These are phyloP conservation scores for Pyrus betulifolia DNA, from an alignment of 306 rosid genomes.

Conservation along the genomic window DNA sequence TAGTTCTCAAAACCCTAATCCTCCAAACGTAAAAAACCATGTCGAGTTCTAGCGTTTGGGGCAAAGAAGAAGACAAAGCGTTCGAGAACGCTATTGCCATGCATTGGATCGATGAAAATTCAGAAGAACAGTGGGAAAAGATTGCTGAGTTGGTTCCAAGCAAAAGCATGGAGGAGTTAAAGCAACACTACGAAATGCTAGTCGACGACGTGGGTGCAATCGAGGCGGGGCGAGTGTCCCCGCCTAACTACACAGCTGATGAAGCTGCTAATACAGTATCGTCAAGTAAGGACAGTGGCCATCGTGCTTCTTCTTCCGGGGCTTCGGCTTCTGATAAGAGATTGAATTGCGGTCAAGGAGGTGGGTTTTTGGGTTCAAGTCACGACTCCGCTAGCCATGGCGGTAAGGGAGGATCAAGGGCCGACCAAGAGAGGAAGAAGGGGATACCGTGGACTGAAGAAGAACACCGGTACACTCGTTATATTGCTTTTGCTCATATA, in stretches of 20 bases:
- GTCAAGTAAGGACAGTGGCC: slow-evolving; percentile 38
- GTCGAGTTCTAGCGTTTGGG: slow-evolving; percentile 69
- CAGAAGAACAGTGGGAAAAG: slow-evolving; percentile 75
- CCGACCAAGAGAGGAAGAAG: slow-evolving; percentile 89
- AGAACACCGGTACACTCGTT: slow-evolving; percentile 66
- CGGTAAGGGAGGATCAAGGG: slow-evolving; percentile 76
- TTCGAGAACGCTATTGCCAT: slow-evolving; percentile 85
- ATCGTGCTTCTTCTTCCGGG: slow-evolving; percentile 39
- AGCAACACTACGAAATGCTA: slow-evolving; percentile 60
- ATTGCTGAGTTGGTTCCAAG: slow-evolving; percentile 62
- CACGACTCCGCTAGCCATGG: slow-evolving; percentile 51
- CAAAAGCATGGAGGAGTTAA: slow-evolving; percentile 68
- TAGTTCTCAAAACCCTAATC: background rate
- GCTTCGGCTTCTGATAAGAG: slow-evolving; percentile 56
- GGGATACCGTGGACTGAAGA: slow-evolving; percentile 99
- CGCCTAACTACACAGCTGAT: slow-evolving; percentile 53
- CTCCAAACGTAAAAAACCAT: slow-evolving; percentile 28
- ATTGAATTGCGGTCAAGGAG: slow-evolving; percentile 50
- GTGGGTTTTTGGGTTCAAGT: slow-evolving; percentile 60
- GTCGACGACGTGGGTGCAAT: slow-evolving; percentile 75
- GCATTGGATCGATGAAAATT: slow-evolving; percentile 62
- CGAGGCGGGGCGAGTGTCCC: slow-evolving; percentile 61
- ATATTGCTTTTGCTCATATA: background rate
- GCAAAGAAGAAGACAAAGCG: slow-evolving; percentile 80
- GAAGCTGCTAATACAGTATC: slow-evolving; percentile 29